Conservation (phyloP, 1,139 yeast genomes). For the Williopsis jadinii region DNA sequence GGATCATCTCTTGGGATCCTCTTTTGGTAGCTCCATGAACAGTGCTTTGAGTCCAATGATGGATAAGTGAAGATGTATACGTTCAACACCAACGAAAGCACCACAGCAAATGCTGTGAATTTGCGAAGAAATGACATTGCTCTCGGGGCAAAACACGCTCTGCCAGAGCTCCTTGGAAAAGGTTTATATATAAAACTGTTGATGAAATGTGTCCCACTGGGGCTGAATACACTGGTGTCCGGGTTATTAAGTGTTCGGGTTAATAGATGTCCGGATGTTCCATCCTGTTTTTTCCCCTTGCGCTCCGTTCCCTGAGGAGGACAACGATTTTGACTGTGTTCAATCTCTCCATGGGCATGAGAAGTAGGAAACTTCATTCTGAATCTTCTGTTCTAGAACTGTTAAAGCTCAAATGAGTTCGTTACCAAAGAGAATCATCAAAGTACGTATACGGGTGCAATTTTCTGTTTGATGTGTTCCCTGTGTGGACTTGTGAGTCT, state of each 20-base stretch:
- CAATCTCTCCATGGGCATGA: no score
- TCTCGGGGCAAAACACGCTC: background rate
- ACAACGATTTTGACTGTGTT: no score
- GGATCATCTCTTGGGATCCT: constrained; percentile 13
- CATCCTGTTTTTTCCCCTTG: no score
- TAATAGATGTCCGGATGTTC: no score
- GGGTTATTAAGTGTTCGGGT: background rate
- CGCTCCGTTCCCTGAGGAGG: no score
- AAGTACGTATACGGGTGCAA: constrained; percentile 33
- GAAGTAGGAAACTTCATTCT: no score
- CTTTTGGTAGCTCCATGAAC: constrained; percentile 44
- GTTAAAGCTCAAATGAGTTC: background rate
- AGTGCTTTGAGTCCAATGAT: constrained; percentile 41
- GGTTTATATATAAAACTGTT: background rate
- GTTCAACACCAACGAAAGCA: constrained; percentile 40
- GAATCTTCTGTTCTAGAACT: no score
- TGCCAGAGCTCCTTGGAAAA: background rate
- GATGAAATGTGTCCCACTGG: background rate
- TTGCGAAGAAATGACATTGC: constrained; percentile 11
- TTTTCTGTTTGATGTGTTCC: no score
- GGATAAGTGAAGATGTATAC: constrained; percentile 70
- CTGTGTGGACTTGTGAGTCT: no score
- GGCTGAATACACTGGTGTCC: no score
- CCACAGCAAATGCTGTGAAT: constrained; percentile 7
- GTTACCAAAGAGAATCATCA: constrained; percentile 77